A percentile compares a stretch with the other conserved stretches of the same genome.
phyloP scores from a whole-genome alignment of 1,284 basidiomycete species.

The Moniliella sp. region DNA sequence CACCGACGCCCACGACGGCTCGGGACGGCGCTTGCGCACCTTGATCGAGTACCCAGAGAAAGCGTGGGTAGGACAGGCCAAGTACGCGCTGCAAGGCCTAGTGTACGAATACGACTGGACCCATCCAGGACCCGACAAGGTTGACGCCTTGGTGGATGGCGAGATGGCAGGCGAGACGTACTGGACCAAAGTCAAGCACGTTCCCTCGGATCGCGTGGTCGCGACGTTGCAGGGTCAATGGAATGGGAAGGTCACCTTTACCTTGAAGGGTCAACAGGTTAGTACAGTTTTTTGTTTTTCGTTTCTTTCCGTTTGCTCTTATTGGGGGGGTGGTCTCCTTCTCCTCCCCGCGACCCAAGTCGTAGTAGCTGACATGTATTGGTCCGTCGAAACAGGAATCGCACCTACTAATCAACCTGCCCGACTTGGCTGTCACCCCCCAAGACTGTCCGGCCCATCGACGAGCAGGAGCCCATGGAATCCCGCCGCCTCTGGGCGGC shows the following conservation, averaged over 20 bases:
- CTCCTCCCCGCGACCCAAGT: no score
- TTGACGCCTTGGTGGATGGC: conserved; percentile 61
- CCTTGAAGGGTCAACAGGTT: conserved; percentile 45
- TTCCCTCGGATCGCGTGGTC: conserved; percentile 55
- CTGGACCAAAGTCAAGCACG: conserved; percentile 72
- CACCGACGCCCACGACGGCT: conserved; percentile 34
- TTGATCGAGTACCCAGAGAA: conserved; percentile 84
- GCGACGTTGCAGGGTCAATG: conserved; percentile 72
- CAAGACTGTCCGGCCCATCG: conserved; percentile 61
- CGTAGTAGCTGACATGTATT: no score
- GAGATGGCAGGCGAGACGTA: conserved; percentile 49
- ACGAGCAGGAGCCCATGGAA: conserved; percentile 57
- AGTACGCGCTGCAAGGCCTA: conserved; percentile 64
- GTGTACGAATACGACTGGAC: conserved; percentile 56
- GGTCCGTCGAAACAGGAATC: conserved; percentile 39
- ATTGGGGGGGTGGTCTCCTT: no score
- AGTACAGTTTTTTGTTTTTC: conserved; percentile 33
- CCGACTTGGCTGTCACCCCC: conserved; percentile 56
- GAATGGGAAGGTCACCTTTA: conserved; percentile 62
- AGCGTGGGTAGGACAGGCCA: conserved; percentile 72
- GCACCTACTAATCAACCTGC: conserved; percentile 54
- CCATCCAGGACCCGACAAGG: conserved; percentile 36
- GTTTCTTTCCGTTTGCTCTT: not conserved
- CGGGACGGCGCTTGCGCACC: conserved; percentile 46
- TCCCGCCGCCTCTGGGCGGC: conserved; percentile 69